A percentile compares a stretch with the other conserved stretches of the same genome.
These are phyloP conservation scores for Crithidia brevicula DNA, from an alignment of 208 protist genomes.

Conservation along the genomic window DNA sequence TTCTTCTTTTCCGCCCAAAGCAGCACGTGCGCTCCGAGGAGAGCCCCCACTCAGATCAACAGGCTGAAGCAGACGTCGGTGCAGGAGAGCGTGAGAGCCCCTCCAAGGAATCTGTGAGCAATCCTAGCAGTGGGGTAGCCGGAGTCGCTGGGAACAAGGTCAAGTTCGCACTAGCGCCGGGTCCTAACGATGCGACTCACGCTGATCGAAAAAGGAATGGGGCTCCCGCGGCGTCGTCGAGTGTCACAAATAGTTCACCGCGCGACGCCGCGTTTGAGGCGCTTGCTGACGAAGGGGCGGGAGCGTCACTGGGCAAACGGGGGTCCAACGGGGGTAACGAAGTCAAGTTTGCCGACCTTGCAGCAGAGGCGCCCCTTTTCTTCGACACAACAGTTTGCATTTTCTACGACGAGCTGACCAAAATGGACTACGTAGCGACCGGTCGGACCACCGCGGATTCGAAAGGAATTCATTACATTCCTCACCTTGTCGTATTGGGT, in stretches of 20 bases:
- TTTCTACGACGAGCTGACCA: constrained; percentile 55
- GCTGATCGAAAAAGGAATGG: neutral
- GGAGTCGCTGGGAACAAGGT: constrained; percentile 4
- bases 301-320: neutral
- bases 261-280: neutral
- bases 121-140: neutral
- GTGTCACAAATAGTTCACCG: neutral
- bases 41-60: constrained; percentile 1
- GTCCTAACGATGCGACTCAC: neutral
- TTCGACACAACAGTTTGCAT: constrained; percentile 83
- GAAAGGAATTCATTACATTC: constrained; percentile 56
- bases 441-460: constrained; percentile 63
- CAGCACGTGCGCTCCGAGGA: constrained; percentile 34
- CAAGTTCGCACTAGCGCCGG: constrained; percentile 10
- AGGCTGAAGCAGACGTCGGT: neutral
- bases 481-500: constrained; percentile 64
- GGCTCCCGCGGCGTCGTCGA: neutral
- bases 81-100: constrained; percentile 3
- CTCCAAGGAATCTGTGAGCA: constrained; percentile 7
- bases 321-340: constrained; percentile 7
- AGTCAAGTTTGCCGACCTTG: neutral
- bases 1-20: constrained; percentile 72
- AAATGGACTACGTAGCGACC: constrained; percentile 76
- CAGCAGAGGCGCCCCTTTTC: constrained; percentile 46
- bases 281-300: constrained; percentile 3